Evolutionary conservation across 306 rosid genomes (phyloP).

Genomic region (Castanospermum australe): DNA sequence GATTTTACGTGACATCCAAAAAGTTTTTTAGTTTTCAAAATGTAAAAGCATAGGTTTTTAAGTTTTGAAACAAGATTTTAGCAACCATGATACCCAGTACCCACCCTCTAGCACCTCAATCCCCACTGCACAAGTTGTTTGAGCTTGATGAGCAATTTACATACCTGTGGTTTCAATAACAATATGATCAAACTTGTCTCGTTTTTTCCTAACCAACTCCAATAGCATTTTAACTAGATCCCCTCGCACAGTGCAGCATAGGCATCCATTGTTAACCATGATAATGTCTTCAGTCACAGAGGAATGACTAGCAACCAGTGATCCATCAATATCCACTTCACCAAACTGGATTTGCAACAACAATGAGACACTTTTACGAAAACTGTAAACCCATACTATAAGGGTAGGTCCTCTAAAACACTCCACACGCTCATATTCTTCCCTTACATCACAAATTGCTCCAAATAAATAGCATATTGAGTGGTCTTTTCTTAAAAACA

Average conservation of each 20-base stretch:
- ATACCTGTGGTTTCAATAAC: constrained; percentile 92
- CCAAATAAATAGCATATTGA: background rate
- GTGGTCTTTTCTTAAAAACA: background rate
- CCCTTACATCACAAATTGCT: background rate
- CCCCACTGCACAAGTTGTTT: background rate
- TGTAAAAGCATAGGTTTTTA: too few species aligned
- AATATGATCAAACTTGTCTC: constrained; percentile 83
- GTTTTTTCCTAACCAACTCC: constrained; percentile 68
- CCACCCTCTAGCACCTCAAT: background rate
- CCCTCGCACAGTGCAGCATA: constrained; percentile 90
- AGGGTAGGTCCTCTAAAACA: background rate
- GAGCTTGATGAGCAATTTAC: constrained; percentile 15
- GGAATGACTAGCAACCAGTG: constrained; percentile 91
- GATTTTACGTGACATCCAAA: too few species aligned
- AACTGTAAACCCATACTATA: background rate
- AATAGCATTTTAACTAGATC: constrained; percentile 90
- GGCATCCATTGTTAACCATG: constrained; percentile 92
- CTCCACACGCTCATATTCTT: background rate
- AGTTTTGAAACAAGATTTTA: too few species aligned
- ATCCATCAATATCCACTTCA: constrained; percentile 95
- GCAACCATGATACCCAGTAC: too few species aligned
- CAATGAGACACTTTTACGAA: background rate
- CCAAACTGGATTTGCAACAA: constrained; percentile 73
- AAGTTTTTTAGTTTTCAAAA: too few species aligned
- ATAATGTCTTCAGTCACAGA: constrained; percentile 70